These are phyloP conservation scores for Stylosanthes scabra DNA, from an alignment of 331 rosid species.

Conservation along the genomic window DNA sequence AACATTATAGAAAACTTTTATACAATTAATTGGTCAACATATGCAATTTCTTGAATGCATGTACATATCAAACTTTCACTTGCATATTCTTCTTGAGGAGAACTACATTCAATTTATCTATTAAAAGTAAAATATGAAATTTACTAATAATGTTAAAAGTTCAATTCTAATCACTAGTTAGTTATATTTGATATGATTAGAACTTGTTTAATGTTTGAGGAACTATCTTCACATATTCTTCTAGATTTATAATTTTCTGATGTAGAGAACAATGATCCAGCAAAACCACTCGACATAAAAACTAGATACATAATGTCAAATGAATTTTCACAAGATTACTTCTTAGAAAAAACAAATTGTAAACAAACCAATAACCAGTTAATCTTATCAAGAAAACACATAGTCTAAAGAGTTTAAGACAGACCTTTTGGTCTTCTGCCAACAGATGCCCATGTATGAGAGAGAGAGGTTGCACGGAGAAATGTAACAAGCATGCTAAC, in stretches of 20 bases:
- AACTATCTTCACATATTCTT: no score
- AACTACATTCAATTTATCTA: no score
- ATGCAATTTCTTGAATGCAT: background rate
- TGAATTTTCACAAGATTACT: background rate
- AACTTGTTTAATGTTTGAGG: no score
- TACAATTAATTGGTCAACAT: background rate
- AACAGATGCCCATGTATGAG: slow-evolving; percentile 60
- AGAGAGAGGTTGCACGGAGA: slow-evolving; percentile 81
- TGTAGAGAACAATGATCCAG: no score
- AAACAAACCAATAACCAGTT: background rate
- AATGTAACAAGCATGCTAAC: slow-evolving; percentile 85
- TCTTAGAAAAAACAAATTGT: background rate
- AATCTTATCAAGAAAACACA: background rate
- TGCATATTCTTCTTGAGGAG: background rate
- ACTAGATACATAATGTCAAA: background rate
- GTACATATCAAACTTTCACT: no score
- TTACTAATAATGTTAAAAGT: no score
- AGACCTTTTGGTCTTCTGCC: slow-evolving; percentile 63
- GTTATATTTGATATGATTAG: no score
- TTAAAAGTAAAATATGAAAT: no score
- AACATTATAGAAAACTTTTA: background rate
- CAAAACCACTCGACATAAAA: background rate
- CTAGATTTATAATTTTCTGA: no score
- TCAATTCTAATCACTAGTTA: no score
- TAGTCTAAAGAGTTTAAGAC: slow-evolving; percentile 31